Evolutionary conservation across 176 grass and related monocot genomes (phyloP).

Genomic region (Elymus sibiricus): DNA sequence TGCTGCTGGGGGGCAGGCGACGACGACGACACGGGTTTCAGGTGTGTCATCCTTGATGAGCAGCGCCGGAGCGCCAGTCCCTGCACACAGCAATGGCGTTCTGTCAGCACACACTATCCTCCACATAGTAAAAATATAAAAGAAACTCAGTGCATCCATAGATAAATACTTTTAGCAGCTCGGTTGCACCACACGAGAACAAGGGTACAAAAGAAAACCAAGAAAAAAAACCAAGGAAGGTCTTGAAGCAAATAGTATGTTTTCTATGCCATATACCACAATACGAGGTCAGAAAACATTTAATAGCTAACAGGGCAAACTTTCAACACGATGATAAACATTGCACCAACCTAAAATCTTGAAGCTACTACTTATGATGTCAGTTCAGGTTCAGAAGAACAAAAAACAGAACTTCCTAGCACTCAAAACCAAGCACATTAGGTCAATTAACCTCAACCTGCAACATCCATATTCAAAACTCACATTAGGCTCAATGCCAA

Average conservation of each 20-base stretch:
- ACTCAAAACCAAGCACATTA: not conserved
- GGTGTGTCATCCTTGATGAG: conserved; percentile 19
- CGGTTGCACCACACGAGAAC: no score
- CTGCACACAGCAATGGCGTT: conserved; percentile 7
- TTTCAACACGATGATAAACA: not conserved
- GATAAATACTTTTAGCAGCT: no score
- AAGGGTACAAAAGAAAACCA: no score
- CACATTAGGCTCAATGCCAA: not conserved
- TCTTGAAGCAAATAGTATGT: not conserved
- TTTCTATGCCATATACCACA: not conserved
- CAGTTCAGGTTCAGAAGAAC: not conserved
- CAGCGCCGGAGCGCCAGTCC: conserved; percentile 15
- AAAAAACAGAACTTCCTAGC: not conserved
- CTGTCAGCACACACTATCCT: not conserved
- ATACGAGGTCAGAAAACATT: not conserved
- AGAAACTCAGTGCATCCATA: not conserved
- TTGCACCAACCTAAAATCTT: not conserved
- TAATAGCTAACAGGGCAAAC: not conserved
- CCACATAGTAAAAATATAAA: not conserved
- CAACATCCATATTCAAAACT: not conserved
- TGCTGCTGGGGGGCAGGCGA: conserved; percentile 29
- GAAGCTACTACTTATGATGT: not conserved
- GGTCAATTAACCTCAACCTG: not conserved
- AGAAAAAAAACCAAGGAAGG: no score
- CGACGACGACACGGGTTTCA: not conserved